phyloP scores from a whole-genome alignment of 2,329 filamentous ascomycete species.

The Didymellaceae sp. region DNA sequence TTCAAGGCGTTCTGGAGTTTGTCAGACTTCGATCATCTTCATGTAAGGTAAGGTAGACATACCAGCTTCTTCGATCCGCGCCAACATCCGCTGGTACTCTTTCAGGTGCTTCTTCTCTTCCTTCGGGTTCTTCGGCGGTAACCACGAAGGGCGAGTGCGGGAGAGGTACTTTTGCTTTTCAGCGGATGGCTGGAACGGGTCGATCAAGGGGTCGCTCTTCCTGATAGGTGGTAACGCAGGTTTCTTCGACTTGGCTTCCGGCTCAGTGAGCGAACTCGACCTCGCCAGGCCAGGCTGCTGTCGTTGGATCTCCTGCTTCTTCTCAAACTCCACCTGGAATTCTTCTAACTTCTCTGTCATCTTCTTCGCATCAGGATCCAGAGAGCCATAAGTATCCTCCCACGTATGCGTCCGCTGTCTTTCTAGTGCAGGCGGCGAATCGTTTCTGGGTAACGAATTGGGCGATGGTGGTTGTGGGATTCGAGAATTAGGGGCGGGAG shows the following conservation, averaged over 20 bases:
- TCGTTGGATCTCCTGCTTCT: constrained; percentile 59
- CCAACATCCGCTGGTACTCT: constrained; percentile 85
- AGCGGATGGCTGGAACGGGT: constrained; percentile 81
- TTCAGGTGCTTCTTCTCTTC: constrained; percentile 90
- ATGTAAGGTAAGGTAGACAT: constrained; percentile 22
- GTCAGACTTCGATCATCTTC: constrained; percentile 18
- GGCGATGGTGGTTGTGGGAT: constrained; percentile 30
- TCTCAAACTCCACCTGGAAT: constrained; percentile 69
- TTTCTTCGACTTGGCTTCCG: constrained; percentile 57
- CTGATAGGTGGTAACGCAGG: constrained; percentile 67
- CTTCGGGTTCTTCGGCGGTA: constrained; percentile 84
- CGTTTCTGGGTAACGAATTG: constrained; percentile 25
- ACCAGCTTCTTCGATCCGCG: constrained; percentile 64
- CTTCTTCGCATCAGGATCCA: constrained; percentile 75
- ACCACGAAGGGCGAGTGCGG: constrained; percentile 78
- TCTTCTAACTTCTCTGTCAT: constrained; percentile 82
- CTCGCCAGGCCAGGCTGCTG: constrained; percentile 52
- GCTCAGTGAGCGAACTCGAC: constrained; percentile 38
- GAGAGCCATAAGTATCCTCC: constrained; percentile 71
- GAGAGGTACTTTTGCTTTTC: constrained; percentile 86
- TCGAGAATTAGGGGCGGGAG: constrained; percentile 33
- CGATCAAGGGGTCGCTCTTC: constrained; percentile 80
- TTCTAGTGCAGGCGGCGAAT: constrained; percentile 29
- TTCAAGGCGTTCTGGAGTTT: constrained; percentile 39
- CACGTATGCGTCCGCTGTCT: constrained; percentile 73